Percentiles rank a stretch among this genome's conserved stretches.
phyloP scores from a whole-genome alignment of 371 early-diverging fungal genomes.

The Mortierella sp. region DNA sequence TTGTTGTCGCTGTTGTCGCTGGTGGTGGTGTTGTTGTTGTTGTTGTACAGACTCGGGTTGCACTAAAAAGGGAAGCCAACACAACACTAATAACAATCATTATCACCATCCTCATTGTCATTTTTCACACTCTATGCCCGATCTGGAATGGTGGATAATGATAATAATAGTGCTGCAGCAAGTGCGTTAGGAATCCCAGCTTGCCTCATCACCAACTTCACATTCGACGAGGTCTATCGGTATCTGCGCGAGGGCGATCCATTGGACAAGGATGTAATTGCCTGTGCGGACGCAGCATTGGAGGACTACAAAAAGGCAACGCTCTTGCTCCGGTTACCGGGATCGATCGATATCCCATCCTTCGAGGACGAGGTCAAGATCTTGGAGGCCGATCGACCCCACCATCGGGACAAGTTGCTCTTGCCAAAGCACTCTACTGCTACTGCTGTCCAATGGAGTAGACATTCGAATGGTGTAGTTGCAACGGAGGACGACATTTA shows the following conservation, averaged over 20 bases:
- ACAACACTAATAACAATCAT: no score
- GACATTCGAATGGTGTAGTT: not conserved
- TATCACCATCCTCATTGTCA: not conserved
- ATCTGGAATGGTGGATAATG: no score
- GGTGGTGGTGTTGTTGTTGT: no score
- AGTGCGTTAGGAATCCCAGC: constrained; percentile 71
- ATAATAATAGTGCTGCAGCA: constrained; percentile 67
- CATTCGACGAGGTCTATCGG: constrained; percentile 81
- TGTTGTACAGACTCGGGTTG: not conserved
- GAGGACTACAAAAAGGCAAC: constrained; percentile 72
- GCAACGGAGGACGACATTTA: not conserved
- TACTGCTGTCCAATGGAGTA: no score
- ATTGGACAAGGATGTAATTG: constrained; percentile 64
- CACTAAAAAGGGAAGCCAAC: not conserved
- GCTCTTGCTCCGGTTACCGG: constrained; percentile 76
- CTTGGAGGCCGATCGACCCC: not conserved
- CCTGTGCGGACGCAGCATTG: constrained; percentile 63
- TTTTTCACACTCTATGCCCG: no score
- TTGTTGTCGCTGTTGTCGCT: no score
- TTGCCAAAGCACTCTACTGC: not conserved
- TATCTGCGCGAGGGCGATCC: constrained; percentile 71
- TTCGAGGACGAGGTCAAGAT: constrained; percentile 62
- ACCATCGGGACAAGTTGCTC: not conserved
- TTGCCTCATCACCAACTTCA: constrained; percentile 81
- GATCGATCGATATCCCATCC: constrained; percentile 77